phyloP scores from a whole-genome alignment of 805 yeast species.

The Diddensiella caesifluorescens region DNA sequence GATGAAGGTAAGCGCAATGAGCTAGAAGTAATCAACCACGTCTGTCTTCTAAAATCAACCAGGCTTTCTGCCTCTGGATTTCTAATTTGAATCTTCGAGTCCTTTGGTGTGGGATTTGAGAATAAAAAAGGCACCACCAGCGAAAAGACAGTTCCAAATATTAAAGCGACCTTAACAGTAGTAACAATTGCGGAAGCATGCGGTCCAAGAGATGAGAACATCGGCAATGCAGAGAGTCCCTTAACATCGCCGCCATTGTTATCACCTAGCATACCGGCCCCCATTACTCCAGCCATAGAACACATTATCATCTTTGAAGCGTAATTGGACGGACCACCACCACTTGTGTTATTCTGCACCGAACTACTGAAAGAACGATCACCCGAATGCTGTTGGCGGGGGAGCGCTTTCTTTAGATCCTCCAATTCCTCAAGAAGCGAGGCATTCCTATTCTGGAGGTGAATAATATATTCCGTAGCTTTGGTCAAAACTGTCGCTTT shows the following conservation, averaged over 20 bases:
- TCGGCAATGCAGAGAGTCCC: conserved; percentile 32
- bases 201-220: conserved; percentile 11
- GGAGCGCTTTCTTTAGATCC: conserved; percentile 33
- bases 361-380: neutral
- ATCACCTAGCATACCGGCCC: conserved; percentile 26
- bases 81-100: conserved; percentile 5
- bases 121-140: conserved; percentile 26
- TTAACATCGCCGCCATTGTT: conserved; percentile 20
- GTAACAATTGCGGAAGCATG: conserved; percentile 14
- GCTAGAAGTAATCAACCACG: conserved; percentile 27
- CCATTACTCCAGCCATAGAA: conserved; percentile 36
- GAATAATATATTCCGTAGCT: conserved; percentile 74
- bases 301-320: conserved; percentile 32
- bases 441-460: conserved; percentile 57
- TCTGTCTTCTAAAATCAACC: conserved; percentile 1
- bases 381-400: neutral
- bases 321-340: conserved; percentile 6
- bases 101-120: conserved; percentile 9
- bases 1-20: conserved; percentile 24
- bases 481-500: conserved; percentile 74
- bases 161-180: conserved; percentile 23
- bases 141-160: conserved; percentile 28
- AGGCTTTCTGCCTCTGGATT: neutral
- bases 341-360: neutral
- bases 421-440: conserved; percentile 48